Base-by-base conservation (phyloP, 2,329 filamentous ascomycete genomes). In the Pyrenochaeta sp. region DNA sequence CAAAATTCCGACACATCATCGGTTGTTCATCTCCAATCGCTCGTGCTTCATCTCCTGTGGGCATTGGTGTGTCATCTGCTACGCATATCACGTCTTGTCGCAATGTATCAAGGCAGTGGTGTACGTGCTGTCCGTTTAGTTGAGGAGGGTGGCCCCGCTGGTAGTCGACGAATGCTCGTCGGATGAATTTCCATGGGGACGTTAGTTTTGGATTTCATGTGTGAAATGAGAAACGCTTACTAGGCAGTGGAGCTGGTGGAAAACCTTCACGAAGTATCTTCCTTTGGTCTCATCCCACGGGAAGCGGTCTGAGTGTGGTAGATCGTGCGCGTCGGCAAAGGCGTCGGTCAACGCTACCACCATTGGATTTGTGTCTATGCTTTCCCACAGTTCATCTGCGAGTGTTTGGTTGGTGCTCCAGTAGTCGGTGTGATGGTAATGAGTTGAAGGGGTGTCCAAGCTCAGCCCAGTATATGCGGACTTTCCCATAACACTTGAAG, bases 311-410 rank as follows among this genome's bases (percentile, higher is more conserved):
- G 58, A 54, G 5, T 19, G 30, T 28, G 54, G 50, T 34, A 61
- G 46, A 27, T 30, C 45, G 19, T 54, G 54, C 25, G 37, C 39
- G n/a, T 50, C n/a, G n/a, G 44, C 50, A 19, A 22, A 58, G 22
- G 54, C 30, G 19, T 61, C 49, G 12, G 43, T 53, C 13, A 61
- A 30, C 25, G 37, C 45, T 10, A 61, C 51, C n/a, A 48, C 58
- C 40, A 58, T 50, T 6, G 54, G 44, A 47, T 54, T 42, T 5
- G 54, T 61, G 32, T 61, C 50, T 19, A 61, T 42, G 24, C 24
- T 36, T 5, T 61, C 54, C 58, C 58, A 58, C n/a, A 61, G n/a
- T 25, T 54, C 50, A 25, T 61, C 58, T 22, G 58, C 50, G n/a
- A 40, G 49, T 13, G 54, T 61, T 10, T 50, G 24, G 46, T 61